A percentile compares a stretch with the other conserved stretches of the same genome.
Conservation (phyloP, 768 basidiomycete species). For the Pisolithus sp. region DNA sequence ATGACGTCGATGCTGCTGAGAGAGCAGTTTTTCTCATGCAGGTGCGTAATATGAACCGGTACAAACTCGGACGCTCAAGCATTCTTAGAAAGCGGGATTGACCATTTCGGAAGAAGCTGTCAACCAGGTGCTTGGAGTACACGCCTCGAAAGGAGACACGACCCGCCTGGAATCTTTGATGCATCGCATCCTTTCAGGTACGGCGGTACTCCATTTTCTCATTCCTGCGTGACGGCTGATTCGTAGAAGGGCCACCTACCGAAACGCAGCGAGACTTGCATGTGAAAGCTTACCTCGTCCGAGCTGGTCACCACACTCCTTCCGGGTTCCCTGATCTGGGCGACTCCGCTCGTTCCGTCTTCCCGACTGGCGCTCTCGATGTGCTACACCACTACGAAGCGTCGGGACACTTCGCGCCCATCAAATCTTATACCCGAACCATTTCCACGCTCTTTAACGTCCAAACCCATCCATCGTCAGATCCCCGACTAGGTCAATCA, state of each 20-base stretch:
- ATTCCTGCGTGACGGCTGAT: background rate
- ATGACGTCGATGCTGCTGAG: conserved; percentile 47
- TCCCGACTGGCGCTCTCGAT: conserved; percentile 58
- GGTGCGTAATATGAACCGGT: conserved; percentile 20
- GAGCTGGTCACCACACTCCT: background rate
- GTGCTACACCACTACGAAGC: conserved; percentile 71
- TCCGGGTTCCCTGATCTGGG: no score
- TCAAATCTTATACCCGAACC: conserved; percentile 65
- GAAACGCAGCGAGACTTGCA: conserved; percentile 64
- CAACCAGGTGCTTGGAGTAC: conserved; percentile 42
- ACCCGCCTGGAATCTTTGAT: conserved; percentile 41
- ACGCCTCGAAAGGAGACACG: conserved; percentile 43
- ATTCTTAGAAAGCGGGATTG: conserved; percentile 36
- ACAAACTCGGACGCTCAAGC: conserved; percentile 1
- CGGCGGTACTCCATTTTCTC: conserved; percentile 5
- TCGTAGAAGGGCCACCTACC: conserved; percentile 33
- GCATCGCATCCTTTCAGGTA: conserved; percentile 39
- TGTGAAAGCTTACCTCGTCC: conserved; percentile 53
- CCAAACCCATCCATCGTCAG: conserved; percentile 25
- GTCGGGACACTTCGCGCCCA: conserved; percentile 55
- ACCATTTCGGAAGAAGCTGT: conserved; percentile 37
- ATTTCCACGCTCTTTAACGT: conserved; percentile 54
- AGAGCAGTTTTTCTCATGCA: conserved; percentile 47
- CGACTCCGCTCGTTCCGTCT: conserved; percentile 22
- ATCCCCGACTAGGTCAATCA: conserved; percentile 27